These are phyloP conservation scores for Lipomyces anomalus DNA, from an alignment of 805 yeast species.

Conservation along the genomic window DNA sequence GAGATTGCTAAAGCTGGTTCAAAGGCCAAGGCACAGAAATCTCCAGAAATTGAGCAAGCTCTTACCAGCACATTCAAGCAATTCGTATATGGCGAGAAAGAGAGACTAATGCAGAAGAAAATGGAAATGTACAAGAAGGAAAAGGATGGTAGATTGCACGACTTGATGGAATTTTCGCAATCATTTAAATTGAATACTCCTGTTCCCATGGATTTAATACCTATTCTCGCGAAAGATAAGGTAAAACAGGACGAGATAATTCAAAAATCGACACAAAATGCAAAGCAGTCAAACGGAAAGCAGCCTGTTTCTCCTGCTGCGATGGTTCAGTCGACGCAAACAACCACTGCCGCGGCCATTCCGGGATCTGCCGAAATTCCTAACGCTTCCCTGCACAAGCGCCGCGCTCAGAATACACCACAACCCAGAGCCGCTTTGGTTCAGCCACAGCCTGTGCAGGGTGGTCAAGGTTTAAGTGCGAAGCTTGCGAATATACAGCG, in stretches of 20 bases:
- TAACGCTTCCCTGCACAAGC: background rate
- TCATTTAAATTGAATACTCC: conserved; percentile 58
- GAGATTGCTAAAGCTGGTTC: background rate
- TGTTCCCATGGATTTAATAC: conserved; percentile 60
- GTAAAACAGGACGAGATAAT: conserved; percentile 57
- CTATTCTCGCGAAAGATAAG: conserved; percentile 64
- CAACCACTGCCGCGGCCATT: conserved; percentile 25
- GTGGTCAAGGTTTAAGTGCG: conserved; percentile 3
- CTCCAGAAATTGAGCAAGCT: conserved; percentile 26
- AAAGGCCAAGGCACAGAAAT: background rate
- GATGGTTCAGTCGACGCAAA: conserved; percentile 7
- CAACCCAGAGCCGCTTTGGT: background rate
- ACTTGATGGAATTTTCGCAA: conserved; percentile 69
- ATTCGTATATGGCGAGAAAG: conserved; percentile 32
- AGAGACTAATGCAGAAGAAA: conserved; percentile 29
- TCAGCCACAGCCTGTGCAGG: background rate
- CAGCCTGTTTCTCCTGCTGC: conserved; percentile 23
- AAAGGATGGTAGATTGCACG: conserved; percentile 33
- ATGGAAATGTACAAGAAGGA: conserved; percentile 29
- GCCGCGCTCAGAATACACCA: no score
- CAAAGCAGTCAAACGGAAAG: conserved; percentile 17
- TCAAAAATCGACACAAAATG: conserved; percentile 27
- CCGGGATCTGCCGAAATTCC: conserved; percentile 4
- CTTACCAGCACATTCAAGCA: conserved; percentile 31
- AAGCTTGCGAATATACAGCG: conserved; percentile 9